Percentiles rank a stretch among this genome's conserved stretches.
These are phyloP conservation scores for Periconia macrospinosa DNA, from an alignment of 2,329 filamentous ascomycete species.

Conservation along the genomic window DNA sequence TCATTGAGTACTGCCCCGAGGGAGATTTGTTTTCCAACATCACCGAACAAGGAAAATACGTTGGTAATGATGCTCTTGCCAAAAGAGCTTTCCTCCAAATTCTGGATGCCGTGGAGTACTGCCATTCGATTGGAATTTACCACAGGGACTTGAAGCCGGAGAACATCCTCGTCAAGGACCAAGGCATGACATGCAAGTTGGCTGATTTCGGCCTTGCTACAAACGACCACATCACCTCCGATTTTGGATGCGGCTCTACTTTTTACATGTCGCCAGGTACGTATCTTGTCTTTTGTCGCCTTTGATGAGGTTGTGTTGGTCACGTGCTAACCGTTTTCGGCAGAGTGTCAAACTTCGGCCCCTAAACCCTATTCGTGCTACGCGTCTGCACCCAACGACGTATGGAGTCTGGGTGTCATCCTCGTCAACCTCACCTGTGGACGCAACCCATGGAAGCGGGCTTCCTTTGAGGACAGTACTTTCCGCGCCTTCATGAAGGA, in stretches of 20 bases:
- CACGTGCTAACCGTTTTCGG: conserved; percentile 26
- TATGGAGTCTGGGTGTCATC: conserved; percentile 98
- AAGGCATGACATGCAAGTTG: conserved; percentile 87
- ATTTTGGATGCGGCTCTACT: conserved; percentile 96
- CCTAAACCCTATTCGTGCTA: conserved; percentile 75
- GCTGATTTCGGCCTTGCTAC: conserved; percentile 97
- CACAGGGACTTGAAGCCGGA: conserved; percentile 98
- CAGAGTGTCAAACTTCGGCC: conserved; percentile 86
- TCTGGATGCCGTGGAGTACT: conserved; percentile 93
- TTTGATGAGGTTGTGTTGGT: neutral
- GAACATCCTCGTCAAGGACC: conserved; percentile 91
- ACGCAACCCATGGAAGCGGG: conserved; percentile 98
- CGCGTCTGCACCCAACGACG: conserved; percentile 89
- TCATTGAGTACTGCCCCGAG: conserved; percentile 95
- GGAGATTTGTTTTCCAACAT: conserved; percentile 98
- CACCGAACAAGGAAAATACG: conserved; percentile 89
- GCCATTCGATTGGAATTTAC: conserved; percentile 91
- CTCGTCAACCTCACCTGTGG: conserved; percentile 97
- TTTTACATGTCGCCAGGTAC: conserved; percentile 99
- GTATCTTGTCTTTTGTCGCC: conserved; percentile 31
- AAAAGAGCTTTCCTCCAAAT: conserved; percentile 91
- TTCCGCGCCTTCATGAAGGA: conserved; percentile 89
- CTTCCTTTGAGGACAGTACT: conserved; percentile 88
- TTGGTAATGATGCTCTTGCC: conserved; percentile 87
- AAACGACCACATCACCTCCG: conserved; percentile 77